These are phyloP conservation scores for Suhomyces bokatorum DNA, from an alignment of 1,139 yeast species.

Conservation along the genomic window DNA sequence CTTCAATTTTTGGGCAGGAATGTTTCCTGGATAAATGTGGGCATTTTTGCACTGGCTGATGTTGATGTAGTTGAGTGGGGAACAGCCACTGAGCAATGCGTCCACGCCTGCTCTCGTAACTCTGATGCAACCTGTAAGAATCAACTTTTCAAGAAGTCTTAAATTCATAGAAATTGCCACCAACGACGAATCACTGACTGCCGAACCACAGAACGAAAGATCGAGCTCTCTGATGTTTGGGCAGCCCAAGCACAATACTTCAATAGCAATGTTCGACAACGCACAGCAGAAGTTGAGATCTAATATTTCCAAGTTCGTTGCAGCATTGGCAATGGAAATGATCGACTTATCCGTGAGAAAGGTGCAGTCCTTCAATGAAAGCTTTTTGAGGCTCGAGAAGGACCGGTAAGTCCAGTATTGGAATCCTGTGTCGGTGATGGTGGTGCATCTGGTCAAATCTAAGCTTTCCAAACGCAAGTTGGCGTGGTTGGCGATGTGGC, in stretches of 20 bases:
- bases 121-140: constrained; percentile 68
- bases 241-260: constrained; percentile 65
- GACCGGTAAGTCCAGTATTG: constrained; percentile 58
- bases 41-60: constrained; percentile 71
- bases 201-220: constrained; percentile 75
- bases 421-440: constrained; percentile 75
- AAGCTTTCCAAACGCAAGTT: constrained; percentile 54
- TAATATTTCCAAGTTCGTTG: constrained; percentile 54
- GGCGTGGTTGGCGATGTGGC: constrained; percentile 61
- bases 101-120: constrained; percentile 77
- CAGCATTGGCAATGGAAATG: constrained; percentile 60
- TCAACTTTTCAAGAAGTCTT: constrained; percentile 46
- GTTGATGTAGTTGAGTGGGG: constrained; percentile 54
- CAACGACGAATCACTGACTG: constrained; percentile 71
- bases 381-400: constrained; percentile 52
- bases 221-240: constrained; percentile 54
- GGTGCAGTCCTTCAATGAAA: constrained; percentile 70
- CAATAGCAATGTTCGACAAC: constrained; percentile 65
- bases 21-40: constrained; percentile 55
- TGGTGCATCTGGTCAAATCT: constrained; percentile 72
- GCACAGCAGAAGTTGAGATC: constrained; percentile 77
- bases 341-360: constrained; percentile 68
- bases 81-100: constrained; percentile 57
- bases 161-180: constrained; percentile 61
- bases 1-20: constrained; percentile 55